phyloP scores from a whole-genome alignment of 495 filamentous ascomycete species.

The Aspergillus saccharolyticus region DNA sequence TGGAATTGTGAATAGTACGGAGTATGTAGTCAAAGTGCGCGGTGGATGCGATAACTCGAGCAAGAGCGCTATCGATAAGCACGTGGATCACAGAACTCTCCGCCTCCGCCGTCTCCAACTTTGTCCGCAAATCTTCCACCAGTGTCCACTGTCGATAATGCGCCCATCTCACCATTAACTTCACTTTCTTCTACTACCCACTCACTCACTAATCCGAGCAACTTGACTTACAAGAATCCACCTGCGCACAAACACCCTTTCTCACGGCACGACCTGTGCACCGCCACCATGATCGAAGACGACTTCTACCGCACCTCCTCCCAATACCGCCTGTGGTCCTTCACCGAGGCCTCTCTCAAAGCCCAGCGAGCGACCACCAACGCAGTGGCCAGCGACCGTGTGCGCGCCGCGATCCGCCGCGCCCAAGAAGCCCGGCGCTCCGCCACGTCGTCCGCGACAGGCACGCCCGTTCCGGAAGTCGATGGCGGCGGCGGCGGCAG shows the following conservation, averaged over 20 bases:
- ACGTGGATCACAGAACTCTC: conserved; percentile 16
- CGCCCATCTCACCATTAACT: too few relatives aligned
- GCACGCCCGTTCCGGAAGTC: conserved; percentile 30
- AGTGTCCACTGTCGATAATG: too few relatives aligned
- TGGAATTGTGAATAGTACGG: neutral
- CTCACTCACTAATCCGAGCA: neutral
- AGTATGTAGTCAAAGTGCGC: neutral
- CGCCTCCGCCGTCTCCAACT: neutral
- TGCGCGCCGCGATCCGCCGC: conserved; percentile 57
- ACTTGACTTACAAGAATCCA: neutral
- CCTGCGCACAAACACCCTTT: neutral
- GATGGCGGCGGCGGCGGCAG: too few relatives aligned
- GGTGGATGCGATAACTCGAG: neutral
- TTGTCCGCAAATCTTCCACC: neutral
- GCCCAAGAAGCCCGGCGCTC: conserved; percentile 38
- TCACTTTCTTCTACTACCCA: neutral
- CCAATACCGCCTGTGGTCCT: conserved; percentile 92
- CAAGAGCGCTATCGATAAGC: conserved; percentile 24
- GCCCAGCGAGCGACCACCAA: conserved; percentile 73
- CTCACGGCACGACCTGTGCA: neutral
- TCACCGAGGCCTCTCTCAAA: conserved; percentile 65
- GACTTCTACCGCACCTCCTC: conserved; percentile 85
- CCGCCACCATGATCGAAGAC: conserved; percentile 65
- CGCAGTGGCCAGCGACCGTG: conserved; percentile 61
- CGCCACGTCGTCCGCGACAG: conserved; percentile 33